These are phyloP conservation scores for Suillus ampliporus DNA, from an alignment of 768 basidiomycete species.

Conservation along the genomic window DNA sequence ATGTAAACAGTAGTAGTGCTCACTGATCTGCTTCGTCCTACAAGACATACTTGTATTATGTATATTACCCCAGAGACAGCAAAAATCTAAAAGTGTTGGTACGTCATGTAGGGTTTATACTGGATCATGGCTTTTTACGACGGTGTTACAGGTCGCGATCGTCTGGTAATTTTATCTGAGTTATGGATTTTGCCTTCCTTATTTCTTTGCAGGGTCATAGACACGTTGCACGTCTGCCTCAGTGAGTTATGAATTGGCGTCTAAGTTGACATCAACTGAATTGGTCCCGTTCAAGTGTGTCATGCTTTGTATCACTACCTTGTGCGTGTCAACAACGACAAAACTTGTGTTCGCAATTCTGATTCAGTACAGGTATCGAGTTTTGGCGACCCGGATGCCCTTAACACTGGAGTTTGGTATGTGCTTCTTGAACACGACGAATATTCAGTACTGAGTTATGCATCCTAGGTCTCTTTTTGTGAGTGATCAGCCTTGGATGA, in stretches of 20 bases:
- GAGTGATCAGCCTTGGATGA: slow-evolving; percentile 4
- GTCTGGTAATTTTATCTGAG: slow-evolving; percentile 10
- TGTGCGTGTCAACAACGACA: slow-evolving; percentile 28
- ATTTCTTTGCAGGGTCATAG: slow-evolving; percentile 10
- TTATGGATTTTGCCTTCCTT: neutral
- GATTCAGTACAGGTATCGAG: slow-evolving; percentile 40
- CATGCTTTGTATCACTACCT: slow-evolving; percentile 47
- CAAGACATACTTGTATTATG: slow-evolving; percentile 31
- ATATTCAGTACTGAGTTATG: neutral
- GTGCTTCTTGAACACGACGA: slow-evolving; percentile 4
- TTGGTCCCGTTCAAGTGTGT: slow-evolving; percentile 11
- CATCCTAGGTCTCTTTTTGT: slow-evolving; percentile 17
- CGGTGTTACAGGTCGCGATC: slow-evolving; percentile 9
- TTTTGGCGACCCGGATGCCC: slow-evolving; percentile 41
- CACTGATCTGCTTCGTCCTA: neutral
- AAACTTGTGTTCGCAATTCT: neutral
- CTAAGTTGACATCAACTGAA: neutral
- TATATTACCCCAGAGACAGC: slow-evolving; percentile 26
- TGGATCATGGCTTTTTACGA: neutral
- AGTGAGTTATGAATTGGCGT: slow-evolving; percentile 6
- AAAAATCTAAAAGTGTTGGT: slow-evolving; percentile 18
- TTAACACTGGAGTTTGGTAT: slow-evolving; percentile 45
- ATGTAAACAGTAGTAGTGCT: no score
- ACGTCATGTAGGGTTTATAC: neutral
- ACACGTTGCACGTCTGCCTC: slow-evolving; percentile 15